phyloP scores from a whole-genome alignment of 768 basidiomycete species.

The Dacryopinax spathularia region DNA sequence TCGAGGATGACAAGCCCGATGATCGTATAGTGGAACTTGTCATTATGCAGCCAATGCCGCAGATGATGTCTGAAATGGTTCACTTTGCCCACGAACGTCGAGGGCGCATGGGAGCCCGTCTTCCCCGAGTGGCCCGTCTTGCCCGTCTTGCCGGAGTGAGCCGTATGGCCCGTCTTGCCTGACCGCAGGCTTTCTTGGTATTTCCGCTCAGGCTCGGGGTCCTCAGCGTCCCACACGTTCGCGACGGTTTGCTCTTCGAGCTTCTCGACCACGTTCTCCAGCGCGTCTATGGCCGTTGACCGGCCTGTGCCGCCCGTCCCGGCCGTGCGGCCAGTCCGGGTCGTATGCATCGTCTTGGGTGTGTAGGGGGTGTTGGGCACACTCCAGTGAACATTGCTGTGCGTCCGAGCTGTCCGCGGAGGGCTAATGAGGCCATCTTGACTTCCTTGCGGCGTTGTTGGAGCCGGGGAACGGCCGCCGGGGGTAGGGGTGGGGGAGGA shows the following conservation, averaged over 20 bases:
- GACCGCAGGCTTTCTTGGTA: not conserved
- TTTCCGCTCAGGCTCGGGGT: not conserved
- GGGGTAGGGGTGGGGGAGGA: no score
- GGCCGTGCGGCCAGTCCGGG: not conserved
- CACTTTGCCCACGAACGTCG: not conserved
- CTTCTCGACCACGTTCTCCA: not conserved
- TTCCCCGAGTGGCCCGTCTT: not conserved
- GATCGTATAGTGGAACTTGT: slow-evolving; percentile 11
- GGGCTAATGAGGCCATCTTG: not conserved
- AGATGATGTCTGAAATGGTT: slow-evolving; percentile 5
- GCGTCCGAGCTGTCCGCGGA: not conserved
- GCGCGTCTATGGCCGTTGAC: not conserved
- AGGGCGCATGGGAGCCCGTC: not conserved
- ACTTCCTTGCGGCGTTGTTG: not conserved
- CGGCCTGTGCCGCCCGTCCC: not conserved
- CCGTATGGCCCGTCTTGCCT: not conserved
- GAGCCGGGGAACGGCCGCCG: not conserved
- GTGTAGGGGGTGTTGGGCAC: not conserved
- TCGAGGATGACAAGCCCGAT: slow-evolving; percentile 12
- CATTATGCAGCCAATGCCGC: slow-evolving; percentile 7
- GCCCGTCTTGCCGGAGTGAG: not conserved
- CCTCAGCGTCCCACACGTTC: slow-evolving; percentile 1
- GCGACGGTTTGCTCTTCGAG: not conserved
- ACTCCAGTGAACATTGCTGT: not conserved
- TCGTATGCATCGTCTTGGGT: not conserved